Percentiles rank a stretch among this genome's conserved stretches.
Evolutionary conservation across 108 stramenopile species (phyloP).

Genomic region (Craspedostauros australis): DNA sequence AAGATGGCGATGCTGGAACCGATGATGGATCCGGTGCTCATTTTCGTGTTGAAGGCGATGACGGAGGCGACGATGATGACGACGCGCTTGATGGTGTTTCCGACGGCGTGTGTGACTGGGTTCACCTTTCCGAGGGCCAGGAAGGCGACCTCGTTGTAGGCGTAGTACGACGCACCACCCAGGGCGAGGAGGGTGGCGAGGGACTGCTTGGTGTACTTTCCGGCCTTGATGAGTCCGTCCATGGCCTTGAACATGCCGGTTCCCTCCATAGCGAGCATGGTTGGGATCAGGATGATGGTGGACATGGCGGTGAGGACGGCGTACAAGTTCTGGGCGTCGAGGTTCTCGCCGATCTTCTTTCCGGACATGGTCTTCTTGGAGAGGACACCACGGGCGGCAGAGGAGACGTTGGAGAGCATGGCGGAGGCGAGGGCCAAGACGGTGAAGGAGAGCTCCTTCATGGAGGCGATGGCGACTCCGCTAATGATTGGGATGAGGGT

Average conservation of each 20-base stretch:
- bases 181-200: constrained; percentile 50
- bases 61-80: constrained; percentile 96
- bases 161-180: constrained; percentile 83
- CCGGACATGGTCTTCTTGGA: constrained; percentile 93
- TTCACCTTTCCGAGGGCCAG: constrained; percentile 93
- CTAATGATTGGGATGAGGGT: constrained; percentile 96
- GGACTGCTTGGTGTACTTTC: constrained; percentile 64
- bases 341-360: constrained; percentile 94
- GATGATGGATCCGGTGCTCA: constrained; percentile 89
- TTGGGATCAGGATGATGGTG: constrained; percentile 81
- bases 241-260: constrained; percentile 76
- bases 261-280: constrained; percentile 89
- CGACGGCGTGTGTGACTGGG: constrained; percentile 96
- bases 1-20: constrained; percentile 91
- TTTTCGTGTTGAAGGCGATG: constrained; percentile 94
- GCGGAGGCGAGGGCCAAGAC: constrained; percentile 90
- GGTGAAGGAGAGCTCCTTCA: constrained; percentile 97
- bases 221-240: constrained; percentile 69
- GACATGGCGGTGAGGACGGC: constrained; percentile 96
- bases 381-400: constrained; percentile 92
- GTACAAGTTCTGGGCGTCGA: constrained; percentile 95
- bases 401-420: constrained; percentile 96
- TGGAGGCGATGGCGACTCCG: constrained; percentile 95
- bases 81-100: constrained; percentile 99
- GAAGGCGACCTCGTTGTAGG: constrained; percentile 99